These are phyloP conservation scores for Hypoxylon sp. DNA, from an alignment of 2,329 filamentous ascomycete genomes.

Conservation along the genomic window DNA sequence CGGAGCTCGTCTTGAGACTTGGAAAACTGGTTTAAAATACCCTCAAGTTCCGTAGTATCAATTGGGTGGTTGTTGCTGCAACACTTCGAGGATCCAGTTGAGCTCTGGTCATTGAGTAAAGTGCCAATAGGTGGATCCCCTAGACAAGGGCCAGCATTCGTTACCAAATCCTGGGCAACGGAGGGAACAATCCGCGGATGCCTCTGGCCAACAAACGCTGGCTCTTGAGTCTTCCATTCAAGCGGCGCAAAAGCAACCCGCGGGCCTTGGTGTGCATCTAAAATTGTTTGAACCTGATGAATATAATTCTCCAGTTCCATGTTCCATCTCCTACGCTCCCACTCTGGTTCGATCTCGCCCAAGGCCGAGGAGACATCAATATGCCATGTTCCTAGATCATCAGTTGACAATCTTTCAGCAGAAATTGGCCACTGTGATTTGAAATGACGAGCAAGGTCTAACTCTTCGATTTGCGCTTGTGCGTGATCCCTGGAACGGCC, in stretches of 20 bases:
- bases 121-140: not conserved
- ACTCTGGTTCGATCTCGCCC: slow-evolving; percentile 34
- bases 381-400: not conserved
- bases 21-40: slow-evolving; percentile 53
- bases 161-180: slow-evolving; percentile 27
- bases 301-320: slow-evolving; percentile 36
- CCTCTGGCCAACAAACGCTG: slow-evolving; percentile 11
- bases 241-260: not conserved
- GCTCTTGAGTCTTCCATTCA: slow-evolving; percentile 14
- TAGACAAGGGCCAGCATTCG: slow-evolving; percentile 24
- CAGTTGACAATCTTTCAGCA: slow-evolving; percentile 6
- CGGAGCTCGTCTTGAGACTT: slow-evolving; percentile 55
- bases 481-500: not conserved
- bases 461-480: slow-evolving; percentile 24
- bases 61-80: not conserved
- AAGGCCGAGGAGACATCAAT: slow-evolving; percentile 26
- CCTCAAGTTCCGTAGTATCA: slow-evolving; percentile 47
- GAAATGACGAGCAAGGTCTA: slow-evolving; percentile 25
- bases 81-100: not conserved
- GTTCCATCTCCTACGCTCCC: slow-evolving; percentile 42
- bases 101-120: not conserved
- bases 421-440: slow-evolving; percentile 39
- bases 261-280: slow-evolving; percentile 16
- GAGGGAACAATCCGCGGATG: slow-evolving; percentile 25
- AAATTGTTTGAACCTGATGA: slow-evolving; percentile 29